Base-by-base conservation (phyloP, 1,284 basidiomycete genomes). In the Sporisorium reilianum region DNA sequence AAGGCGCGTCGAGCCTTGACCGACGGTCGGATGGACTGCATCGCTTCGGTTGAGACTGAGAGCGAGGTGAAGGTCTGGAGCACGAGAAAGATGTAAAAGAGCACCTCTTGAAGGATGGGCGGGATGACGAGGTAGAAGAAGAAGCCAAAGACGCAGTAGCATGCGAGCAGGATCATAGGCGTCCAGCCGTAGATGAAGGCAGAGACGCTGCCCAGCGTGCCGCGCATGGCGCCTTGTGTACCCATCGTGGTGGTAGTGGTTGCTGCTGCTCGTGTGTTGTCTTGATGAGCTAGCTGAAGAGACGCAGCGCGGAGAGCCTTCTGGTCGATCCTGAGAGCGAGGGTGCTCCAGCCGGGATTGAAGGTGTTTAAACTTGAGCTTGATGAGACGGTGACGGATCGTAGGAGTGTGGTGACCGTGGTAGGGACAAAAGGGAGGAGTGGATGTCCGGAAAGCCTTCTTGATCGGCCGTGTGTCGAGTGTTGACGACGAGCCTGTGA, bases 91-190 rank as follows among this genome's bases (percentile, higher is more conserved):
- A 72, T 58, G 63, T 77, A 81, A 64, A 77, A 81, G 22, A 80
- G 59, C 23, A 72, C 55, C 49, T 73, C 65, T 58, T 78, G 75
- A 18, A 70, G 53, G n/a, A 60, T 56, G 26, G 78, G 55, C 44
- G 79, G 75, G 30, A 78, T 72, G 55, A 72, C 64, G 8, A 76
- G 51, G 66, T 78, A 80, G 64, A 80, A 71, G 68, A 80, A 75
- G 60, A 80, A 70, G 48, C 57, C 55, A 20, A 54, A 40, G 49
- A 70, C 58, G 34, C 20, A 45, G 60, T 79, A 80, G 66, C 46
- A 42, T 2, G 40, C 6, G 7, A 80, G 64, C 9, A 80, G 54
- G 42, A 75, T 73, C 20, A 71, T 48, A 8, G 78, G 78, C 16
- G 78, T 80, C 77, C 77, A 76, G 41, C 65, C 46, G 30, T 69